These are phyloP conservation scores for Penicillium janthinellum DNA, from an alignment of 2,329 filamentous ascomycete species.

Conservation along the genomic window DNA sequence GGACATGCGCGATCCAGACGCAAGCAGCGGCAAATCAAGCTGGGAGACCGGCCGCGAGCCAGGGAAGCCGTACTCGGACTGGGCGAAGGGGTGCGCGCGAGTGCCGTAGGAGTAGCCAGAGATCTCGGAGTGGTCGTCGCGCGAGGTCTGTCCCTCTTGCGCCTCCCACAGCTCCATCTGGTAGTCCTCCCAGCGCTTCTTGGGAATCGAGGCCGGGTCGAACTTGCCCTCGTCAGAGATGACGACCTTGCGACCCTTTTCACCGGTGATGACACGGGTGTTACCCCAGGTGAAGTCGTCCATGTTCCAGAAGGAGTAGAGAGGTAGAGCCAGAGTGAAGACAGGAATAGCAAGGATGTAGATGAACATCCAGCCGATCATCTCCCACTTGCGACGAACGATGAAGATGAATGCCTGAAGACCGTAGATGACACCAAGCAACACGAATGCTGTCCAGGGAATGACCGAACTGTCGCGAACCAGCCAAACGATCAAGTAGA, in stretches of 20 bases:
- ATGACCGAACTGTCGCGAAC: slow-evolving; percentile 63
- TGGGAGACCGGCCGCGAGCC: slow-evolving; percentile 63
- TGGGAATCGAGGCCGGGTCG: slow-evolving; percentile 86
- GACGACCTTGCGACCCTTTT: slow-evolving; percentile 87
- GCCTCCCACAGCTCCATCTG: slow-evolving; percentile 97
- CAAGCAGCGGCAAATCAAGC: slow-evolving; percentile 54
- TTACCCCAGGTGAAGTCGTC: slow-evolving; percentile 99
- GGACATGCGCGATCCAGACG: slow-evolving; percentile 70
- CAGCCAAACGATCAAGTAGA: slow-evolving; percentile 81
- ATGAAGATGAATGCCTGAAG: slow-evolving; percentile 97
- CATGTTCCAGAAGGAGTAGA: slow-evolving; percentile 99
- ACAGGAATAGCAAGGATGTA: slow-evolving; percentile 90
- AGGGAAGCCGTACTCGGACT: slow-evolving; percentile 72
- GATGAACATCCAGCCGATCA: slow-evolving; percentile 99
- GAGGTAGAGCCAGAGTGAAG: slow-evolving; percentile 84
- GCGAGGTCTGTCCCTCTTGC: slow-evolving; percentile 89
- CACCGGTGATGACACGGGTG: slow-evolving; percentile 93
- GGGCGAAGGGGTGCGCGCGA: slow-evolving; percentile 65
- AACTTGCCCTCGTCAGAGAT: slow-evolving; percentile 98
- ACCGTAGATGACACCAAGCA: slow-evolving; percentile 95
- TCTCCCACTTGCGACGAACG: slow-evolving; percentile 94
- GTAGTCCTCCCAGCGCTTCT: slow-evolving; percentile 99
- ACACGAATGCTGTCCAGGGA: slow-evolving; percentile 82
- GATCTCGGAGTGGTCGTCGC: slow-evolving; percentile 79
- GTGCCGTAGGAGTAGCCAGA: slow-evolving; percentile 96